phyloP scores from a whole-genome alignment of 345 rosid species.

The Sapria himalayana region DNA sequence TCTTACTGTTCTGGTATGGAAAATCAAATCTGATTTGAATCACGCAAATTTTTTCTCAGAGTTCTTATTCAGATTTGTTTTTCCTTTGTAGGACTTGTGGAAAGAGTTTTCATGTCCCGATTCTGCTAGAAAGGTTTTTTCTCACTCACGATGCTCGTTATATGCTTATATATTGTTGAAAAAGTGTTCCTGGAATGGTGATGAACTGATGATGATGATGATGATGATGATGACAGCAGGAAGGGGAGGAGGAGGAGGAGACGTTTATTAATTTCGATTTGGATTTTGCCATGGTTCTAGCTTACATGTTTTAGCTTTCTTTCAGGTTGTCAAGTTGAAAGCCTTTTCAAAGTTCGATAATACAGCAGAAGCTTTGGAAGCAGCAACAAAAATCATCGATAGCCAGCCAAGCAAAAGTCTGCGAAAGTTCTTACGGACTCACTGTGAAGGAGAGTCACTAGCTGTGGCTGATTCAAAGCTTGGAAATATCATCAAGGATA shows the following conservation, averaged over 20 bases:
- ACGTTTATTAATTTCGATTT: too few species aligned
- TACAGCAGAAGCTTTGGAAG: slow-evolving; percentile 71
- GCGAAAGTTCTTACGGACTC: slow-evolving; percentile 49
- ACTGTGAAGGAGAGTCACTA: slow-evolving; percentile 47
- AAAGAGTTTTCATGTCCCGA: slow-evolving; percentile 36
- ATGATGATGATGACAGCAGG: too few species aligned
- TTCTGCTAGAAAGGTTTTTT: slow-evolving; percentile 35
- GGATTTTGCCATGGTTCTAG: too few species aligned
- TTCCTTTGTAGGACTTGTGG: slow-evolving; percentile 31
- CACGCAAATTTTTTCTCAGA: too few species aligned
- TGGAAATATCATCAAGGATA: slow-evolving; percentile 79
- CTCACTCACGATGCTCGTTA: neutral
- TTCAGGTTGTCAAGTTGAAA: slow-evolving; percentile 61
- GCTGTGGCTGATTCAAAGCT: slow-evolving; percentile 89
- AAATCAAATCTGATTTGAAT: too few species aligned
- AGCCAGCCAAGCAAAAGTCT: slow-evolving; percentile 58
- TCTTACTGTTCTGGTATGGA: too few species aligned
- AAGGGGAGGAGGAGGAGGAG: too few species aligned
- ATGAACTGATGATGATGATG: too few species aligned
- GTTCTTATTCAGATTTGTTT: neutral
- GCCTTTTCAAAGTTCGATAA: slow-evolving; percentile 83
- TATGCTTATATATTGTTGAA: too few species aligned
- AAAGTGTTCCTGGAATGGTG: too few species aligned
- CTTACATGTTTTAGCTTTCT: too few species aligned
- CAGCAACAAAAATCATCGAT: slow-evolving; percentile 47